Percentiles rank a stretch among this genome's conserved stretches.
These are phyloP conservation scores for Pseudonitzschia multistriata DNA, from an alignment of 108 stramenopile species.

Conservation along the genomic window DNA sequence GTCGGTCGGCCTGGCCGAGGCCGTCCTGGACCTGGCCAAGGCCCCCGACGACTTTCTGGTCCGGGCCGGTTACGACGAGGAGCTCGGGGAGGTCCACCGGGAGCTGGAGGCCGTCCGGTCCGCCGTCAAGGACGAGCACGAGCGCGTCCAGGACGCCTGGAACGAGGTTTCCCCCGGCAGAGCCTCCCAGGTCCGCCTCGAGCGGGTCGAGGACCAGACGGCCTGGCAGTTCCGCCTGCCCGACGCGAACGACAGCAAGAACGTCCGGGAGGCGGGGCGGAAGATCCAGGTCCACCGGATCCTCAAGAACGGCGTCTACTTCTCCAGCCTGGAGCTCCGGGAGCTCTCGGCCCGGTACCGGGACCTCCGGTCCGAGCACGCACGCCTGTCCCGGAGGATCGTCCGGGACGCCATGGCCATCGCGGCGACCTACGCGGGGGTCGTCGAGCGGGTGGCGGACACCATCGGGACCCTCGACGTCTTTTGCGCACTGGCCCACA, in stretches of 20 bases:
- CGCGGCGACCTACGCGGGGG: conserved; percentile 81
- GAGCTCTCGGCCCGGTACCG: conserved; percentile 58
- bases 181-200: conserved; percentile 62
- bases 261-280: conserved; percentile 29
- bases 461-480: conserved; percentile 83
- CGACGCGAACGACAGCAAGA: conserved; percentile 72
- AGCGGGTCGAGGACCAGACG: conserved; percentile 51
- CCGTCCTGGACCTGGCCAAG: conserved; percentile 74
- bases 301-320: conserved; percentile 95
- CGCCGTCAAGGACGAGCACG: conserved; percentile 67
- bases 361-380: conserved; percentile 70
- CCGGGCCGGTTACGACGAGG: conserved; percentile 55
- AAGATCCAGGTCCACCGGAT: conserved; percentile 70
- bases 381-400: conserved; percentile 65
- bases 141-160: conserved; percentile 68
- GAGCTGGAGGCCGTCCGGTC: conserved; percentile 65
- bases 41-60: conserved; percentile 89
- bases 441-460: conserved; percentile 66
- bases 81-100: conserved; percentile 63
- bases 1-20: conserved; percentile 51
- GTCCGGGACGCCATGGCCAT: conserved; percentile 79
- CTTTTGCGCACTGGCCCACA: conserved; percentile 74
- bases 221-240: conserved; percentile 82
- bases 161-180: conserved; percentile 39
- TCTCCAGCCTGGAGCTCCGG: conserved; percentile 77